These are phyloP conservation scores for Psilocybe cubensis DNA, from an alignment of 768 basidiomycete genomes.

Conservation along the genomic window DNA sequence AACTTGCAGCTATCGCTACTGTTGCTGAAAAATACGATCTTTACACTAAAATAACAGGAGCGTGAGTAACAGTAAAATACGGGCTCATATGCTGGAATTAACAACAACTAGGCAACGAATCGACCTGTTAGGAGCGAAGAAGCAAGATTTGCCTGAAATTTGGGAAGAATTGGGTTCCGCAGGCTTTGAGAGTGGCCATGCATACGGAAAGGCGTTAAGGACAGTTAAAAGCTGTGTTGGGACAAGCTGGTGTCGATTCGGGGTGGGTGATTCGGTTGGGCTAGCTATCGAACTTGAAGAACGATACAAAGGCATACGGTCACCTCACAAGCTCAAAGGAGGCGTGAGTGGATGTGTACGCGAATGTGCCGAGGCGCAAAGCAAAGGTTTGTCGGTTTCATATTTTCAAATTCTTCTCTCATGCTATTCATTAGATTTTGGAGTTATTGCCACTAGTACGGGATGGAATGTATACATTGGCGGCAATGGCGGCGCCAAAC, in stretches of 20 bases:
- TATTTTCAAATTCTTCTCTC: background rate
- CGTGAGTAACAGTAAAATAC: conserved; percentile 1
- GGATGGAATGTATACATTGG: conserved; percentile 81
- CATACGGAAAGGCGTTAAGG: conserved; percentile 70
- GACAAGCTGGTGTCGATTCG: conserved; percentile 69
- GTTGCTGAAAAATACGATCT: conserved; percentile 70
- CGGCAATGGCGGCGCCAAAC: conserved; percentile 70
- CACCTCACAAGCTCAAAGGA: conserved; percentile 78
- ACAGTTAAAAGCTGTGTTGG: conserved; percentile 82
- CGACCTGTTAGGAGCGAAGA: conserved; percentile 72
- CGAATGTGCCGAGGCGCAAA: conserved; percentile 80
- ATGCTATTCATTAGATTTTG: conserved; percentile 54
- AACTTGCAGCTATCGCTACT: conserved; percentile 63
- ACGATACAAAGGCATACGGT: conserved; percentile 69
- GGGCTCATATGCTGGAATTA: conserved; percentile 2
- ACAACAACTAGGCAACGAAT: conserved; percentile 54
- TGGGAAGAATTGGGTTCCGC: conserved; percentile 65
- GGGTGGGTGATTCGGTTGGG: conserved; percentile 76
- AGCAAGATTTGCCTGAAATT: conserved; percentile 70
- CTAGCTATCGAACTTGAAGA: conserved; percentile 74
- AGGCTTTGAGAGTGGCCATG: conserved; percentile 79
- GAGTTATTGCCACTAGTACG: conserved; percentile 76
- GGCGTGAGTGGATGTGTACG: conserved; percentile 77
- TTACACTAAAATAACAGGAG: conserved; percentile 54
- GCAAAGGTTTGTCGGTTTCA: conserved; percentile 28